phyloP scores from a whole-genome alignment of 768 basidiomycete genomes.

The Coprinopsis sp. region DNA sequence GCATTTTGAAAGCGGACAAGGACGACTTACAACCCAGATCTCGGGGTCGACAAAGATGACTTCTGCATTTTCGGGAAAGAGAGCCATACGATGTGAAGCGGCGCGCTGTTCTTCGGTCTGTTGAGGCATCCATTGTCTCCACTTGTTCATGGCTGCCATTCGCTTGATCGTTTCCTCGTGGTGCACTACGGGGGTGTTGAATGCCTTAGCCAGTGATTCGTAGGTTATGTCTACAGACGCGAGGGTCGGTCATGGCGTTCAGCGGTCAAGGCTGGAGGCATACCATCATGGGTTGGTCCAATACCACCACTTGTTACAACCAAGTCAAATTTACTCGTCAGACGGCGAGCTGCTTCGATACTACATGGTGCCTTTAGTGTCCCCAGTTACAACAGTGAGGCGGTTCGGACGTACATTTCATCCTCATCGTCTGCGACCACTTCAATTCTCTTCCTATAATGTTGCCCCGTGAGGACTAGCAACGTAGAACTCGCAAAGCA shows the following conservation, averaged over 20 bases:
- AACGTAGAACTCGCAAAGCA: constrained; percentile 20
- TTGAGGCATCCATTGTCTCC: constrained; percentile 49
- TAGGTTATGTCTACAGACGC: constrained; percentile 76
- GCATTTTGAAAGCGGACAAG: neutral
- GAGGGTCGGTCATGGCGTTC: neutral
- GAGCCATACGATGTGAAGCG: constrained; percentile 84
- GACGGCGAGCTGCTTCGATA: constrained; percentile 76
- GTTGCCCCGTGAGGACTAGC: constrained; percentile 15
- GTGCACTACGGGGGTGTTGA: constrained; percentile 64
- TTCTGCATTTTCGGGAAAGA: constrained; percentile 79
- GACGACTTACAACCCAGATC: constrained; percentile 73
- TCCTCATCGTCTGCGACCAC: constrained; percentile 88
- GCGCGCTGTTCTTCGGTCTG: constrained; percentile 72
- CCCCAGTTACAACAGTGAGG: neutral
- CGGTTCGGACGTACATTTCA: constrained; percentile 66
- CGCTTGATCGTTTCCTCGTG: constrained; percentile 74
- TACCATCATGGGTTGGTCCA: constrained; percentile 87
- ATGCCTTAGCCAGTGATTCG: constrained; percentile 80
- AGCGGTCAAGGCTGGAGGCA: constrained; percentile 16
- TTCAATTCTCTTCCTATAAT: constrained; percentile 74
- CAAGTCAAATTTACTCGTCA: constrained; percentile 81
- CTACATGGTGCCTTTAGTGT: constrained; percentile 31
- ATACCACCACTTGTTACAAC: constrained; percentile 91
- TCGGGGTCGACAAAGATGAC: constrained; percentile 74
- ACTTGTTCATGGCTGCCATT: constrained; percentile 58